These are phyloP conservation scores for Senna siamea DNA, from an alignment of 306 rosid species.

Conservation along the genomic window DNA sequence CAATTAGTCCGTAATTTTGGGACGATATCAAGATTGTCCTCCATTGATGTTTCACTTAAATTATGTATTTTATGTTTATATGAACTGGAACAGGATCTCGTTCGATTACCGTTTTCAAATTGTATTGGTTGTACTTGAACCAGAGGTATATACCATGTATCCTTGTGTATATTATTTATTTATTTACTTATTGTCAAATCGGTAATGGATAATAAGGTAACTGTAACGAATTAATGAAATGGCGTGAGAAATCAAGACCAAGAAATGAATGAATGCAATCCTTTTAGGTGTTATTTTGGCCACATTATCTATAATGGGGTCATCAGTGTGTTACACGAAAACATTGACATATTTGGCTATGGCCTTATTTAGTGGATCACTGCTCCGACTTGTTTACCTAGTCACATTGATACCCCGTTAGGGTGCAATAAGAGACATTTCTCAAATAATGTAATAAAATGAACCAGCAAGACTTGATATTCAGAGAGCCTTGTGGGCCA, in stretches of 20 bases:
- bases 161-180: too few relatives aligned
- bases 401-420: conserved; percentile 25
- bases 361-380: background rate
- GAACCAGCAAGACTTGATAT: conserved; percentile 3
- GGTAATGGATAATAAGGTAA: background rate
- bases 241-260: background rate
- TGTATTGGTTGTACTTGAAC: background rate
- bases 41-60: background rate
- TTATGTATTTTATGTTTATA: background rate
- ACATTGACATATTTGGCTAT: background rate
- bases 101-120: too few relatives aligned
- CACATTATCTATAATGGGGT: background rate
- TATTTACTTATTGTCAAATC: too few relatives aligned
- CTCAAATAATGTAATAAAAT: conserved; percentile 4
- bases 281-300: background rate
- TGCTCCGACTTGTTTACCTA: conserved; percentile 30
- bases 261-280: background rate
- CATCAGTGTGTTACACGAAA: conserved; percentile 23
- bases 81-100: background rate
- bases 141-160: background rate
- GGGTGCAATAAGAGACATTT: conserved; percentile 31
- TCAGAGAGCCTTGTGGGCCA: background rate
- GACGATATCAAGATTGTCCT: conserved; percentile 22
- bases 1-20: background rate
- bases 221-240: background rate